Evolutionary conservation across 768 basidiomycete species (phyloP).

Genomic region (Hysterangium stoloniferum): DNA sequence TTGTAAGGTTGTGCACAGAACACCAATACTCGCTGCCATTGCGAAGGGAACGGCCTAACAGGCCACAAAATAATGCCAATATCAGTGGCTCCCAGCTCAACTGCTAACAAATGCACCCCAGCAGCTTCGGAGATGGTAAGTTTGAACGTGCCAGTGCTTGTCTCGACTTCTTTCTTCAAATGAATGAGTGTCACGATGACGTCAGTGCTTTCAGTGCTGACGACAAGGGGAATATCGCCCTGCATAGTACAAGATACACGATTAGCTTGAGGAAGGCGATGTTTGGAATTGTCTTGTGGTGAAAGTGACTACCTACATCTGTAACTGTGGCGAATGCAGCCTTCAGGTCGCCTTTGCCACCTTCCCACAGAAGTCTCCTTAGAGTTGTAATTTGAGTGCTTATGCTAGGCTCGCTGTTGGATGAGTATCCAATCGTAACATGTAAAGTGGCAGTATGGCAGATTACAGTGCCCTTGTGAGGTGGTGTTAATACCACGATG

Average conservation of each 20-base stretch:
- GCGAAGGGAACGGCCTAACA: conserved; percentile 26
- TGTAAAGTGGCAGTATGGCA: conserved; percentile 60
- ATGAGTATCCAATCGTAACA: conserved; percentile 31
- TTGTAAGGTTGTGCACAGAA: too few species aligned
- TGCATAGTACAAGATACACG: conserved; percentile 8
- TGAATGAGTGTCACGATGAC: conserved; percentile 65
- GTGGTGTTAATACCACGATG: too few species aligned
- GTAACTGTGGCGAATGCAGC: too few species aligned
- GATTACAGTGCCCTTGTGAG: conserved; percentile 45
- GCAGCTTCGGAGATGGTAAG: too few species aligned
- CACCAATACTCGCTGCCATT: conserved; percentile 25
- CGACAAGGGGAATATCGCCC: too few species aligned
- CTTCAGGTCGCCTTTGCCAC: conserved; percentile 12
- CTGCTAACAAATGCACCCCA: too few species aligned
- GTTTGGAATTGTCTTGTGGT: too few species aligned
- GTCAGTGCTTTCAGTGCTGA: conserved; percentile 59
- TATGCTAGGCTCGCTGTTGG: conserved; percentile 22
- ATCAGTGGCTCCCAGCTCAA: too few species aligned
- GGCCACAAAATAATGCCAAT: conserved; percentile 32
- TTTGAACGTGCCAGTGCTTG: too few species aligned
- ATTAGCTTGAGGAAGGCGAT: not conserved
- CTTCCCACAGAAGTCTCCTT: conserved; percentile 22
- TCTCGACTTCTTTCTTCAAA: too few species aligned
- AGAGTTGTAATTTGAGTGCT: conserved; percentile 30
- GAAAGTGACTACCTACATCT: too few species aligned